Base-by-base conservation (phyloP, 2,329 filamentous ascomycete genomes). In the Phaeophleospora eucalypticola region DNA sequence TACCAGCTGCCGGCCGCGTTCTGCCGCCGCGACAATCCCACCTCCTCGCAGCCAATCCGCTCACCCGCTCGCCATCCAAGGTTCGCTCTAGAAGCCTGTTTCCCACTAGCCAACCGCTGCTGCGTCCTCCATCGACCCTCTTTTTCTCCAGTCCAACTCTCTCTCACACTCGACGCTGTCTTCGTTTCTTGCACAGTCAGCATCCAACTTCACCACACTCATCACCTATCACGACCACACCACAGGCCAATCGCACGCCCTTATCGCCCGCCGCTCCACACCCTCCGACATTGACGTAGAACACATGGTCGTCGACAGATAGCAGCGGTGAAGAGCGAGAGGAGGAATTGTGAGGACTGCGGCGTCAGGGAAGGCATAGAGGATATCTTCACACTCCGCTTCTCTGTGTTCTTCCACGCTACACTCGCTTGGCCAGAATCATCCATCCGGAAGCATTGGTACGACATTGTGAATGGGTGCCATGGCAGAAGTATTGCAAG, bases 401-500 rank as follows among this genome's bases (percentile, higher is more conserved):
- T n/a, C n/a, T n/a, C 34, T 18, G 34, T 36, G 6, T 18, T 36
- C 16, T n/a, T 6, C 16, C 34, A 32, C 15, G 14, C 43, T 36
- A 46, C 39, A 41, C 45, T 51, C 45, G 47, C 24, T 50, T 50
- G 35, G 15, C 4, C 21, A 12, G 20, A 8, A 43, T 35, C 24
- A 29, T 43, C 36, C 41, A 41, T 15, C 38, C 42, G 45, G 45
- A 41, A 43, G 18, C 48, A 36, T 39, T 56, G 53, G 38, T 43
- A 38, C 34, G 39, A 45, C 41, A 18, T 32, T 21, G 24, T 35
- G 32, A 33, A 24, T 37, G 36, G 36, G 38, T 47, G 45, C 48
- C 58, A 73, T 73, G 71, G 65, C 71, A 32, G 69, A 73, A 56
- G 70, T 73, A 12, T 60, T 74, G 38, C 63, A 66, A 35, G 58